Conservation (phyloP, 257 asterid genomes). For the Przewalskia tangutica region DNA sequence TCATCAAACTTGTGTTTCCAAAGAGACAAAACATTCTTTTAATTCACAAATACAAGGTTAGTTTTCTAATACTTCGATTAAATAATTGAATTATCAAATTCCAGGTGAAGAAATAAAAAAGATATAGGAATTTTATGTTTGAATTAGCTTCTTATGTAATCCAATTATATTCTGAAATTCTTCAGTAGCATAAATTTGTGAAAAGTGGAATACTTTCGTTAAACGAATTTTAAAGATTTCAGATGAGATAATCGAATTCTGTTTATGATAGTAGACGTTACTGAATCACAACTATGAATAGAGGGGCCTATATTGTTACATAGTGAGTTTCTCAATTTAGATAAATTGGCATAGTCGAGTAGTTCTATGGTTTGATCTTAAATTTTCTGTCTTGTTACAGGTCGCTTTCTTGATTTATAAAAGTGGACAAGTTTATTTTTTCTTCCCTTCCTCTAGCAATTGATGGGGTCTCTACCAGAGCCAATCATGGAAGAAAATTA, state of each 20-base stretch:
- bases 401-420: neutral
- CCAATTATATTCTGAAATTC: neutral
- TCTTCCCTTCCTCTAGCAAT: neutral
- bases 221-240: neutral
- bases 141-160: neutral
- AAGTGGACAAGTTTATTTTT: neutral
- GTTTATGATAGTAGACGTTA: neutral
- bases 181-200: neutral
- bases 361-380: neutral
- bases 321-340: neutral
- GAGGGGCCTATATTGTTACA: neutral
- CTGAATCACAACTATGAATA: neutral
- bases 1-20: neutral
- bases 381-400: neutral
- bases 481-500: conserved; percentile 10
- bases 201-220: neutral
- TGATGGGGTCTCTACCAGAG: conserved; percentile 53
- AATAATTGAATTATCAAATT: neutral
- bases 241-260: neutral
- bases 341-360: neutral
- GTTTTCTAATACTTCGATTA: neutral
- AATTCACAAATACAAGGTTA: neutral
- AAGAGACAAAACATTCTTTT: neutral
- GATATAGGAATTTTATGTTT: neutral
- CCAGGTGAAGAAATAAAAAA: neutral